Percentiles rank a stretch among this genome's conserved stretches.
Conservation (phyloP, 768 basidiomycete species). For the Pleurotus sapidus region DNA sequence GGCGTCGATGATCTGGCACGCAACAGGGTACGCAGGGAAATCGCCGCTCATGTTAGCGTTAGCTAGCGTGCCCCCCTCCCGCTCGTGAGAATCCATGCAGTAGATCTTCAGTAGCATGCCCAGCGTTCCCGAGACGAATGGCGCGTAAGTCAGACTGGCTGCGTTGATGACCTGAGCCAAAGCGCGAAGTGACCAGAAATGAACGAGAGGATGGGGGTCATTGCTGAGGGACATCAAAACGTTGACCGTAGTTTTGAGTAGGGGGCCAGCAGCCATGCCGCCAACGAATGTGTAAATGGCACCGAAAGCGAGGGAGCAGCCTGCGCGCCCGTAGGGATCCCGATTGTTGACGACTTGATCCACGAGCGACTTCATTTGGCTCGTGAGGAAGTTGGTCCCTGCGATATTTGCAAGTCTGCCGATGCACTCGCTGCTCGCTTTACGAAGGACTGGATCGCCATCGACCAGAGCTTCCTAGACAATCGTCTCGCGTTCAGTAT, state of each 20-base stretch:
- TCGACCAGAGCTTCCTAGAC: constrained; percentile 78
- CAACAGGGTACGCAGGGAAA: constrained; percentile 86
- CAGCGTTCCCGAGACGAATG: constrained; percentile 84
- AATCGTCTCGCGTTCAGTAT: not conserved
- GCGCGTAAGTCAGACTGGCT: constrained; percentile 87
- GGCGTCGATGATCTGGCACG: constrained; percentile 90
- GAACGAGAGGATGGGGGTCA: constrained; percentile 95
- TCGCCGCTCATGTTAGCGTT: constrained; percentile 89
- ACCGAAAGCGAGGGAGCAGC: constrained; percentile 90
- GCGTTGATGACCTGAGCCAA: constrained; percentile 86
- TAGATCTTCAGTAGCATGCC: constrained; percentile 91
- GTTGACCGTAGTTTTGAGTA: constrained; percentile 94
- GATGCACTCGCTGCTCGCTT: constrained; percentile 82
- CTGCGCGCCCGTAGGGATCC: constrained; percentile 90
- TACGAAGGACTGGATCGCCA: constrained; percentile 72
- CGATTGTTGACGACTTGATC: constrained; percentile 94
- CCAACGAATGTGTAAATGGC: constrained; percentile 91
- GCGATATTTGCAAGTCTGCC: constrained; percentile 84
- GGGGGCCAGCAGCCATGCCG: constrained; percentile 89
- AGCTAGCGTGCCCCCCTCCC: constrained; percentile 81
- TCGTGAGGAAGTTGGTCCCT: constrained; percentile 79
- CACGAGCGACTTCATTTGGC: constrained; percentile 86
- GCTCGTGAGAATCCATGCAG: constrained; percentile 85
- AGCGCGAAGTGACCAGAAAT: constrained; percentile 89
- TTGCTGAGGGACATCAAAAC: constrained; percentile 92